phyloP scores from a whole-genome alignment of 2,329 filamentous ascomycete genomes.

The Alternaria panax region DNA sequence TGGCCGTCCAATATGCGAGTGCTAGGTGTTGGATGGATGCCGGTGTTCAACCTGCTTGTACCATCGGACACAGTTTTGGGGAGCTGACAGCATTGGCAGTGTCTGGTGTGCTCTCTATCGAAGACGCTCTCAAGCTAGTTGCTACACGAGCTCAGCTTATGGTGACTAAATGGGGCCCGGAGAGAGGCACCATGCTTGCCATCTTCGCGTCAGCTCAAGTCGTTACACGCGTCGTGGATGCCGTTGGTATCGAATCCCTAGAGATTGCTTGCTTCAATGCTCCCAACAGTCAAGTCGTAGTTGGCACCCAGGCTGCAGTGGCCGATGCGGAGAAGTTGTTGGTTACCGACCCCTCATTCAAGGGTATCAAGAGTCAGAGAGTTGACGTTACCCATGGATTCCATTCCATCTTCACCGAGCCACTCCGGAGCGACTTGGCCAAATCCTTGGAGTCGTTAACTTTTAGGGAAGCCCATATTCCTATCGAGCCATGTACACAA shows the following conservation, averaged over 20 bases:
- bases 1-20: constrained; percentile 32
- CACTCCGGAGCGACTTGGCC: constrained; percentile 29
- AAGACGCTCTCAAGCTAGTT: constrained; percentile 45
- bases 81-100: constrained; percentile 50
- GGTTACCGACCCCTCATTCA: constrained; percentile 13
- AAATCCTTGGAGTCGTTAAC: not conserved
- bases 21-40: constrained; percentile 28
- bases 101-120: constrained; percentile 41
- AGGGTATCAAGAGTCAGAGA: constrained; percentile 24
- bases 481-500: constrained; percentile 12
- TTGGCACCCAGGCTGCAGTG: constrained; percentile 21
- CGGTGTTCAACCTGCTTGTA: constrained; percentile 14
- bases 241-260: not conserved
- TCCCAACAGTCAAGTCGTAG: constrained; percentile 53
- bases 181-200: constrained; percentile 34
- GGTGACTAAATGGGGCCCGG: constrained; percentile 23
- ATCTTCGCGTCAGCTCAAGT: constrained; percentile 10
- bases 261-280: constrained; percentile 55
- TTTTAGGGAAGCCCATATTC: constrained; percentile 11
- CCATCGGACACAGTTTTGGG: constrained; percentile 44
- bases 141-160: constrained; percentile 44
- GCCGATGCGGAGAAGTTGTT: constrained; percentile 27
- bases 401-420: constrained; percentile 41
- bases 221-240: constrained; percentile 6
- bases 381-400: constrained; percentile 39